Base-by-base conservation (phyloP, 768 basidiomycete species). In the Boletellus ananiceps region DNA sequence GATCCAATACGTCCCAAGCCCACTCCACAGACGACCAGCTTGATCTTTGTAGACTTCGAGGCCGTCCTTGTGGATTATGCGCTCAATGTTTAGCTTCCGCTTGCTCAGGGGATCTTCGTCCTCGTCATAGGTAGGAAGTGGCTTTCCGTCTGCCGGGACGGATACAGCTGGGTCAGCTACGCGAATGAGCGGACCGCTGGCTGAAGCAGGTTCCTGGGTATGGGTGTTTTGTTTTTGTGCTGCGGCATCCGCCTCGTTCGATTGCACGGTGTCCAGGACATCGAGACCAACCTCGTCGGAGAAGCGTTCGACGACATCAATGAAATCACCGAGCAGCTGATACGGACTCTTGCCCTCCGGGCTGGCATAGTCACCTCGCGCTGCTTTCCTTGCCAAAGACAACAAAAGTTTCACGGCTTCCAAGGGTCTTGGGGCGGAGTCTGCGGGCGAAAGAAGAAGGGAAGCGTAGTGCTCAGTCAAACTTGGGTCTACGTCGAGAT, bases 1-100 rank as follows among this genome's bases (percentile, higher is more conserved):
- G 67, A 94, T 94, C 95, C 95, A 99, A 64, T 95, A 98, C 0
- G 94, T 97, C 1, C 94, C 94, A 25, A 98, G 69, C 0, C 95
- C 96, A 5, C 92, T 88, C 95, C 94, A 99, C 25, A 99, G 69
- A 43, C 91, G 82, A 11, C 96, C 96, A 2, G 94, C 92, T 69
- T 99, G 96, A 65, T 99, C 96, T 64, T 92, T 93, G 69, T 97
- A 98, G 15, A 94, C 74, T 2, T 74, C 76, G 21, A 99, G 74
- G 14, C 96, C 96, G 57, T 98, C 93, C 54, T 83, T 81, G 25
- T 79, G 79, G 35, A 99, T 78, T 51, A 99, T 86, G 33, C 74
- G 71, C 60, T 95, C 94, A 50, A 99, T 83, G 61, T 98, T 90
- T 49, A 98, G 76, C 62, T 80, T 86, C 19, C 76, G 74, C 1